Base-by-base conservation (phyloP, 306 rosid genomes). In the Dryas alaskensis region DNA sequence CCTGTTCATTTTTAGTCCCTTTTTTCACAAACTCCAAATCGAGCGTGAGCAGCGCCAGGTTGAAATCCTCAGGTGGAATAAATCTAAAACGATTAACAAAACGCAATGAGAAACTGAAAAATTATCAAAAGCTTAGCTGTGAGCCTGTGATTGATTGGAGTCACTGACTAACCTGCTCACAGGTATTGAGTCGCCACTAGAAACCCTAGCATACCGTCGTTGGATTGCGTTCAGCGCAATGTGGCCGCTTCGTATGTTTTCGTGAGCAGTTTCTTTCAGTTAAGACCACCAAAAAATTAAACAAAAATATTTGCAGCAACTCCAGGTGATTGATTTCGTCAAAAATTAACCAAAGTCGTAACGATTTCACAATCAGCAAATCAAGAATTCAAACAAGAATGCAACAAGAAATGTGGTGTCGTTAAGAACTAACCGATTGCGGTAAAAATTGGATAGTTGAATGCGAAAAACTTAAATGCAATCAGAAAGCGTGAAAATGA, bases 1-100 rank as follows among this genome's bases (percentile, higher is more conserved):
- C 99, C 96, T 95, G 96, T 74, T 95, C 99, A 76, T 72, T 95
- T 84, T 79, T 92, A 64, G 58, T 68, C 48, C 93, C 93, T 75
- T 77, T 92, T 71, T 88, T 90, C 74, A 92, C 81, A 69, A 95
- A 92, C 79, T 95, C 99, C 89, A 95, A 82, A 27, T 95, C 99
- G 59, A 95, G 80, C 12, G 84, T 83, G n/a, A 95, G 81, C 87
- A 88, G 8, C 5, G 99, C 96, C 73, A 95, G 83, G 75, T 83
- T 70, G 81, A 92, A 95, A 63, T 86, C 69, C 8, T 88, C 97
- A 19, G 98, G 99, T 1, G 92, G 96, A 57, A 82, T 79, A 68
- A 95, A 95, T 72, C 99, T 95, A 76, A 81, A 67, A 47, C 46
- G 79, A 77, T 70, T 7, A 25, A 27, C 66, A 58, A 5, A 45